A percentile compares a stretch with the other conserved stretches of the same genome.
Conservation (phyloP, 2,329 filamentous ascomycete genomes). For the Mollisia scopiformis region DNA sequence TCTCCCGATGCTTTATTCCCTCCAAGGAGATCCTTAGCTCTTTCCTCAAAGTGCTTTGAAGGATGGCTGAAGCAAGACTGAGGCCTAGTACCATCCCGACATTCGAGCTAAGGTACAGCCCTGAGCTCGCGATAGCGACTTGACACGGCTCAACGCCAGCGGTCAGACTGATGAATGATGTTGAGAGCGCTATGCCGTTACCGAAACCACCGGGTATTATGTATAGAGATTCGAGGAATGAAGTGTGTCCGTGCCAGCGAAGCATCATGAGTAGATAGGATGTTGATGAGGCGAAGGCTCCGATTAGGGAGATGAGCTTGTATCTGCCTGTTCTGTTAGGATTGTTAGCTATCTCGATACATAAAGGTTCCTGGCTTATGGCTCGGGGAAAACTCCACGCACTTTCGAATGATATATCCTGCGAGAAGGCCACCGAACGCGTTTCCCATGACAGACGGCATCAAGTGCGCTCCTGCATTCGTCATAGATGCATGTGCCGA, state of each 20-base stretch:
- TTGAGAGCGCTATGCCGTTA: conserved; percentile 48
- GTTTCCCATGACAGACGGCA: conserved; percentile 70
- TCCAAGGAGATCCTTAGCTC: conserved; percentile 20
- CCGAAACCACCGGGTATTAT: conserved; percentile 60
- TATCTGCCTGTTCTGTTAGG: conserved; percentile 56
- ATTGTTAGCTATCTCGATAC: neutral
- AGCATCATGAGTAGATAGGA: conserved; percentile 56
- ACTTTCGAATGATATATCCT: conserved; percentile 44
- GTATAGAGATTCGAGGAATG: conserved; percentile 58
- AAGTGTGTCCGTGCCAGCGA: conserved; percentile 63
- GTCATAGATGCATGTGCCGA: conserved; percentile 60
- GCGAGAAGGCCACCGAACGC: conserved; percentile 63
- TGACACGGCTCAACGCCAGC: conserved; percentile 48
- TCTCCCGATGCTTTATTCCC: conserved; percentile 10
- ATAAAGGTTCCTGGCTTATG: neutral
- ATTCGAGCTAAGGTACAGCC: conserved; percentile 45
- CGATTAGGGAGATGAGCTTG: conserved; percentile 55
- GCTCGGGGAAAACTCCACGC: neutral
- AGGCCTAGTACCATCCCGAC: conserved; percentile 28
- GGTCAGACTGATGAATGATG: conserved; percentile 52
- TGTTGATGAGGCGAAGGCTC: conserved; percentile 50
- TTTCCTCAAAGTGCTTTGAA: conserved; percentile 22
- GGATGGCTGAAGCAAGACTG: conserved; percentile 22
- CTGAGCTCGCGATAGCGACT: conserved; percentile 52
- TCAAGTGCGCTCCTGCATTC: conserved; percentile 59